Conservation (phyloP, 345 rosid species). For the Durio zibethinus region DNA sequence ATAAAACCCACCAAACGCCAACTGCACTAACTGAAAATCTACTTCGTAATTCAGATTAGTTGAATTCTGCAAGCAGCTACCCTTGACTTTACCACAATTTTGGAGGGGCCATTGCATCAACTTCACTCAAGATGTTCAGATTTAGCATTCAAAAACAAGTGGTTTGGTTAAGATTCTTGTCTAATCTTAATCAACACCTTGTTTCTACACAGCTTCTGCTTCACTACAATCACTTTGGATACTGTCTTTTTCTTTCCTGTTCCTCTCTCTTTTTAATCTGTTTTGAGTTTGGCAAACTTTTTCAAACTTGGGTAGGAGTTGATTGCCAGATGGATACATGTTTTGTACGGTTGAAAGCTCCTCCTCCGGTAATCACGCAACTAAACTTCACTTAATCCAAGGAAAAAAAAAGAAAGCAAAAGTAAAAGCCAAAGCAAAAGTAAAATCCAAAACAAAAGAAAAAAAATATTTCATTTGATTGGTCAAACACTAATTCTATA, state of each 20-base stretch:
- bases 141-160: background rate
- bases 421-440: background rate
- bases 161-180: background rate
- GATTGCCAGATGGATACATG: background rate
- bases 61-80: background rate
- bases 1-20: background rate
- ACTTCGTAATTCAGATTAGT: background rate
- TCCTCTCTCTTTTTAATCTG: background rate
- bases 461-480: background rate
- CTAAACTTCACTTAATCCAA: background rate
- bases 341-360: background rate
- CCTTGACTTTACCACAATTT: background rate
- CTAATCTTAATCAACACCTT: background rate
- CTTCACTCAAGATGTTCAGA: background rate
- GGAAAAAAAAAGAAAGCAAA: background rate
- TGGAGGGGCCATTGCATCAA: background rate
- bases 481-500: background rate
- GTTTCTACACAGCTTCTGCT: background rate
- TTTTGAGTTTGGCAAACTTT: background rate
- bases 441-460: background rate
- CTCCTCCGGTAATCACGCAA: conserved; percentile 14
- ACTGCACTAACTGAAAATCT: background rate
- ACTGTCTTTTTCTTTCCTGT: background rate
- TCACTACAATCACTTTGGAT: background rate
- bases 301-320: background rate